phyloP scores from a whole-genome alignment of 768 basidiomycete genomes.

The Boletus subparvulus region DNA sequence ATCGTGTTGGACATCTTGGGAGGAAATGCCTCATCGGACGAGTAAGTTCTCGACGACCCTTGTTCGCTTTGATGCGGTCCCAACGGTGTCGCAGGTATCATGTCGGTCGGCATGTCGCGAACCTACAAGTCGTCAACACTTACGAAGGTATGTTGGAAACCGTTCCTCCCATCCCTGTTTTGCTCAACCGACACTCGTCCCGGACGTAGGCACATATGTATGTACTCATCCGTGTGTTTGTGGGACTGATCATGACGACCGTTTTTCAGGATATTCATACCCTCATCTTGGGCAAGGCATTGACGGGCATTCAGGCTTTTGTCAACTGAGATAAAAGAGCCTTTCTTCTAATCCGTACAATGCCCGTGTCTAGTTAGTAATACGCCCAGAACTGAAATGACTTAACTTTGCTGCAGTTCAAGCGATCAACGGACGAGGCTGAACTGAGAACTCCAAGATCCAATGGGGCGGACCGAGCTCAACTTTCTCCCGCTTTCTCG shows the following conservation, averaged over 20 bases:
- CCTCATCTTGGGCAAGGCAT: conserved; percentile 91
- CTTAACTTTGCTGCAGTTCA: background rate
- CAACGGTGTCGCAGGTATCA: conserved; percentile 60
- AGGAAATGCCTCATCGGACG: conserved; percentile 91
- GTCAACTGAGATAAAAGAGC: conserved; percentile 42
- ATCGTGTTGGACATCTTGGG: conserved; percentile 87
- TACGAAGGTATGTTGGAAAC: conserved; percentile 68
- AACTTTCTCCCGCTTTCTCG: background rate
- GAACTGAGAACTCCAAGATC: background rate
- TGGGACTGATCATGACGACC: conserved; percentile 2
- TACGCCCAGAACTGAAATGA: background rate
- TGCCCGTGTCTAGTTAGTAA: background rate
- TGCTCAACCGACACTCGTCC: conserved; percentile 4
- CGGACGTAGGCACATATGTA: conserved; percentile 55
- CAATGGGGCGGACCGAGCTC: background rate
- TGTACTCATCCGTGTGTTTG: conserved; percentile 19
- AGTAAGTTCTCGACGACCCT: conserved; percentile 48
- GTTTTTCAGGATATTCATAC: conserved; percentile 75
- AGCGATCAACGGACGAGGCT: background rate
- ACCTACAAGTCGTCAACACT: conserved; percentile 93
- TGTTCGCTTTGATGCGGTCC: background rate
- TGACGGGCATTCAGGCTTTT: conserved; percentile 89
- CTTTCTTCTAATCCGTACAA: background rate
- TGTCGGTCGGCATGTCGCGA: conserved; percentile 91
- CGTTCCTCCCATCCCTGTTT: background rate